Conservation (phyloP, 352 stramenopile species). For the Pythium aphanidermatum region DNA sequence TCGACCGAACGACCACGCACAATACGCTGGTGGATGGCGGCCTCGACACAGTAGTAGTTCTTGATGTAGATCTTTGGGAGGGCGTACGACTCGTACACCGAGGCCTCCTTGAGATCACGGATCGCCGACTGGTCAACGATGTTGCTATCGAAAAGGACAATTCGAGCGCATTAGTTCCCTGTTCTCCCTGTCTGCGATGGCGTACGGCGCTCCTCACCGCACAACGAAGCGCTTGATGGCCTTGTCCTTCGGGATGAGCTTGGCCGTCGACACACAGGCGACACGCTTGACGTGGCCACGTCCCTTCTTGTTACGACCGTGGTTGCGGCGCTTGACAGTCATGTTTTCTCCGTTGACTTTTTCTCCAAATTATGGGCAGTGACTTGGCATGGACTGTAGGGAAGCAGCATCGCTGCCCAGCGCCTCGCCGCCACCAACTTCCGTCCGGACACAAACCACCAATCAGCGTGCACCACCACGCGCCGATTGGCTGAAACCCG, state of each 20-base stretch:
- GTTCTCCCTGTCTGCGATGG: too few species aligned
- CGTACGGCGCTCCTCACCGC: too few species aligned
- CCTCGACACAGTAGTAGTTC: constrained; percentile 99
- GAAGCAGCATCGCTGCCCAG: constrained; percentile 9
- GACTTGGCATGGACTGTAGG: constrained; percentile 1
- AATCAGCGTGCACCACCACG: constrained; percentile 1
- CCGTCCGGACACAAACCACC: constrained; percentile 24
- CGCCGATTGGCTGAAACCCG: constrained; percentile 32
- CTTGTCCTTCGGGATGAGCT: constrained; percentile 98
- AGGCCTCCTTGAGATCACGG: constrained; percentile 98
- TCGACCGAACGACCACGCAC: constrained; percentile 95
- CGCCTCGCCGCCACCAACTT: constrained; percentile 33
- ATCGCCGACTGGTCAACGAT: constrained; percentile 98
- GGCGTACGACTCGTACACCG: constrained; percentile 98
- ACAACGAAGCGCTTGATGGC: constrained; percentile 92
- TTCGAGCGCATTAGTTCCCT: not conserved
- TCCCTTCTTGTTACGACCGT: constrained; percentile 99
- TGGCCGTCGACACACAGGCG: constrained; percentile 97
- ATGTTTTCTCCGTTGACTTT: constrained; percentile 88
- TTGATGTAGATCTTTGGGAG: constrained; percentile 99
- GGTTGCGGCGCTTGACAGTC: constrained; percentile 99
- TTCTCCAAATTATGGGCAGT: constrained; percentile 78
- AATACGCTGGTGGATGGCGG: constrained; percentile 98
- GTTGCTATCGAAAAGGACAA: constrained; percentile 71
- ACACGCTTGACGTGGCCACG: constrained; percentile 98